Evolutionary conservation across 306 rosid species (phyloP).

Genomic region (Quercus variabilis): DNA sequence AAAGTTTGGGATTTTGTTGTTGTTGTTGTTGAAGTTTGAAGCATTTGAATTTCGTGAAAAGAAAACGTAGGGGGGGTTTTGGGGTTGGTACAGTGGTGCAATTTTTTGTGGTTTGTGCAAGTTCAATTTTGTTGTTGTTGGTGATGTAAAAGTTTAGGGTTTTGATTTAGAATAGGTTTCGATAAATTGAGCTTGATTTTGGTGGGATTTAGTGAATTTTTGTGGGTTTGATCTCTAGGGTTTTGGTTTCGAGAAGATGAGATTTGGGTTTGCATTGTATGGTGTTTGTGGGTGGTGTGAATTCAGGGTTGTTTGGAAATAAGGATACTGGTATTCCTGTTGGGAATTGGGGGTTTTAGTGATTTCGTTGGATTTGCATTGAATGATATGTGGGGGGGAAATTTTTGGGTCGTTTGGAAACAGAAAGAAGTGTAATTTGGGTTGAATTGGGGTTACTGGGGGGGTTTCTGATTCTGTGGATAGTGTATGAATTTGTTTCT

Average conservation of each 20-base stretch:
- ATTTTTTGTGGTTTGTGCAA: conserved; percentile 41
- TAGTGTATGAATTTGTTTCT: conserved; percentile 65
- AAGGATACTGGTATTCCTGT: conserved; percentile 24
- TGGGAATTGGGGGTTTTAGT: conserved; percentile 42
- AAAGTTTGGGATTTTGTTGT: conserved; percentile 20
- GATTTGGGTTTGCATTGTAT: conserved; percentile 69
- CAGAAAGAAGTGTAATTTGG: conserved; percentile 43
- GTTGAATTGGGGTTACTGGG: conserved; percentile 37
- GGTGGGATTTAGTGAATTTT: conserved; percentile 34
- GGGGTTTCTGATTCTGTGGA: conserved; percentile 48
- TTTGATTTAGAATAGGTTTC: conserved; percentile 45
- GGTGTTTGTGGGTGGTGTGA: conserved; percentile 33
- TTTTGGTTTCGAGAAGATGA: conserved; percentile 53
- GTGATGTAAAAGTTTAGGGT: conserved; percentile 53
- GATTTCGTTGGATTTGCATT: conserved; percentile 25
- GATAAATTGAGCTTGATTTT: conserved; percentile 30
- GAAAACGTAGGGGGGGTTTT: conserved; percentile 27
- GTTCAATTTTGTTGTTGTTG: conserved; percentile 3
- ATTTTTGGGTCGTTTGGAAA: conserved; percentile 49
- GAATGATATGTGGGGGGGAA: conserved; percentile 48
- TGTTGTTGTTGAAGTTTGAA: conserved; percentile 32
- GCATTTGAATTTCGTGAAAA: conserved; percentile 44
- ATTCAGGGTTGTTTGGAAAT: conserved; percentile 36
- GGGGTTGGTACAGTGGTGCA: conserved; percentile 44
- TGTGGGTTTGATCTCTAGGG: conserved; percentile 82